Evolutionary conservation across 2,329 filamentous ascomycete species (phyloP), one percentile per base, ranked within the genome.

Genomic region (Colletotrichum echinochloae): DNA sequence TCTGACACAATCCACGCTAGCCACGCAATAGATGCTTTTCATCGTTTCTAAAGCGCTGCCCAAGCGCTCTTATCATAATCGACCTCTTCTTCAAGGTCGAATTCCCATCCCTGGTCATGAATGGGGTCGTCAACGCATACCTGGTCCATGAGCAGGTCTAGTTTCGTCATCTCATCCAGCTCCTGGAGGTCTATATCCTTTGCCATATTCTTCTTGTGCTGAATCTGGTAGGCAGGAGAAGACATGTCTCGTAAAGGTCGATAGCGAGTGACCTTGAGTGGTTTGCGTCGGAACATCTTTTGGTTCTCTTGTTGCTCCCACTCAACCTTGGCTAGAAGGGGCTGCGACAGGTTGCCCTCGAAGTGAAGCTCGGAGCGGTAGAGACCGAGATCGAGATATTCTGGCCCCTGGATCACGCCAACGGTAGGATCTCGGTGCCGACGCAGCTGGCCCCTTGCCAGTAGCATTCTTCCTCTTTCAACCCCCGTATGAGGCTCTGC

Each of bases 371-470:
- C 85, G 6, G 70, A 74, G 5, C 84, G 79, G 74, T 83, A 89
- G 2, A 89, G 77, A 1, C 79, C 79, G 0, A 85, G 83, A 1
- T 78, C 73, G 1, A 78, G 70, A 74, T 91, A 91, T 3, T 79
- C 77, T 0, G 85, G 83, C 1, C 89, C 89, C 74, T 91, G 85
- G 2, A 90, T 82, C 6, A 83, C 86, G 35, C 89, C 89, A 35
- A 90, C 78, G 7, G 82, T 81, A 2, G 80, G 84, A 72, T 88
- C 82, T 0, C 78, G 76, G 61, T 83, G 80, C 0, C 85, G 70
- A 1, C 76, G 70, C 0, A 91, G 78, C 67, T 85, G 81, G 0
- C 78, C 75, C 5, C 76, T 77, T 1, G 77, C 73, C 0, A 91
- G 72, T 56, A 81, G 84, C 66, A 74, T 9, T 78, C 78, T 44